Percentiles rank a stretch among this genome's conserved stretches.
Conservation (phyloP, 164 flowering plant genomes). For the Umbilicus rupestris region DNA sequence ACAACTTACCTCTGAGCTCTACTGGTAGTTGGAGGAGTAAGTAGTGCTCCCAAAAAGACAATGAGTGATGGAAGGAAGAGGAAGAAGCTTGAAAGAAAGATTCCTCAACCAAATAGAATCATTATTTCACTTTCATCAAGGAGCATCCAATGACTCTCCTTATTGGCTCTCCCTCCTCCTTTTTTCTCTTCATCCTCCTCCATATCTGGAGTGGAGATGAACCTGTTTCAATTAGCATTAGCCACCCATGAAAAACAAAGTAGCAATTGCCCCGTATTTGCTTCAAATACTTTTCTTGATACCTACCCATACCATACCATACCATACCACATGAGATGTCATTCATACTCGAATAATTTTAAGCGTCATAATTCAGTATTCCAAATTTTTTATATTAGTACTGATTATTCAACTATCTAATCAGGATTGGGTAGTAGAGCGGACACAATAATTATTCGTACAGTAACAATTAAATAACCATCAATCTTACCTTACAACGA, state of each 20-base stretch:
- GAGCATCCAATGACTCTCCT: slow-evolving; percentile 6
- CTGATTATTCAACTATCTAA: not conserved
- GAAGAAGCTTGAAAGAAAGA: slow-evolving; percentile 2
- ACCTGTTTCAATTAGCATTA: not conserved
- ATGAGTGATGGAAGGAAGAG: not conserved
- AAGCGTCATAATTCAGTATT: not conserved
- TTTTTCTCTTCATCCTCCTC: not conserved
- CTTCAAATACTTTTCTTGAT: too few relatives aligned
- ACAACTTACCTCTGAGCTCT: not conserved
- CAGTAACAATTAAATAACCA: not conserved
- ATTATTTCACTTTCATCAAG: not conserved
- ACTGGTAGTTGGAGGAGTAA: not conserved
- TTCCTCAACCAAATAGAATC: slow-evolving; percentile 4
- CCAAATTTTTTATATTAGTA: not conserved
- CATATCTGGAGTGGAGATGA: slow-evolving; percentile 2
- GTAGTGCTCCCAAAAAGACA: not conserved
- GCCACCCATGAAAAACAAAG: not conserved
- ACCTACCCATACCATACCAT: too few relatives aligned
- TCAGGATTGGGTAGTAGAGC: not conserved
- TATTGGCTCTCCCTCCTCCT: not conserved
- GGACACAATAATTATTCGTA: not conserved
- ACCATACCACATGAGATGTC: not conserved
- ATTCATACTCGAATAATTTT: not conserved
- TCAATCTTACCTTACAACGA: not conserved
- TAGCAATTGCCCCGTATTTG: too few relatives aligned